These are phyloP conservation scores for Hordeum vulgare DNA, from an alignment of 176 grass and related monocot genomes.

Conservation along the genomic window MorexV3_pseudomolecules_assembly NC_058522.1:305405629-305406128, in stretches of 20 bases:
- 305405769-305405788: constrained; percentile 64
- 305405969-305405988: constrained; percentile 73
- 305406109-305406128: constrained; percentile 58
- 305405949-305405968: constrained; percentile 51
- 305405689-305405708: constrained; percentile 27
- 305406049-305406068: constrained; percentile 61
- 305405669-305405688: constrained; percentile 60
- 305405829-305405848: constrained; percentile 65
- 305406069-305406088: constrained; percentile 81
- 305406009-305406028: constrained; percentile 70
- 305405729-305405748: constrained; percentile 49
- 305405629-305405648: constrained; percentile 35
- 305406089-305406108: constrained; percentile 84
- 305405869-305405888: constrained; percentile 61
- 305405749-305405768: constrained; percentile 53
- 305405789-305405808: constrained; percentile 42
- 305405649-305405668: constrained; percentile 62
- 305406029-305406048: constrained; percentile 74
- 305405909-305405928: constrained; percentile 50
- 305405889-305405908: constrained; percentile 56
- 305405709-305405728: constrained; percentile 49
- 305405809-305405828: constrained; percentile 43
- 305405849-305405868: constrained; percentile 58
- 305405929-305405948: constrained; percentile 64
- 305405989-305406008: constrained; percentile 77